Percentiles rank a stretch among this genome's conserved stretches.
Conservation (phyloP, 2,329 filamentous ascomycete species). For the Lachnum nothofagi region DNA sequence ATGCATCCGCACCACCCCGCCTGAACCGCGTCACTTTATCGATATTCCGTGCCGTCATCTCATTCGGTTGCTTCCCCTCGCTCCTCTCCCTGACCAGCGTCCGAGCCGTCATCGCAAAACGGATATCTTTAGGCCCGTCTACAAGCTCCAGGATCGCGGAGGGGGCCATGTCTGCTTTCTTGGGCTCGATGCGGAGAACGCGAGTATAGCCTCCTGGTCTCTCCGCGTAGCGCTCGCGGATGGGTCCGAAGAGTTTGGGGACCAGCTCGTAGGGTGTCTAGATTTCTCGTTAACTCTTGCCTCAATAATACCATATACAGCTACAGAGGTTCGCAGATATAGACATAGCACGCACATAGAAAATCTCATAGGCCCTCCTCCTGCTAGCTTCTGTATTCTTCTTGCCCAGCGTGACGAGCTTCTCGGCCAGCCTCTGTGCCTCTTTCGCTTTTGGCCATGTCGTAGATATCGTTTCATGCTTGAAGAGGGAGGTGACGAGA, state of each 20-base stretch:
- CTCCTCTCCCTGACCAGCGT: conserved; percentile 63
- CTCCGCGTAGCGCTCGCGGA: conserved; percentile 70
- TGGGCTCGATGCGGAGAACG: conserved; percentile 84
- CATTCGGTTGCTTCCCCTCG: conserved; percentile 55
- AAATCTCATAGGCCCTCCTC: conserved; percentile 69
- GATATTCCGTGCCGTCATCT: conserved; percentile 73
- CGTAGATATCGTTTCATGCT: conserved; percentile 88
- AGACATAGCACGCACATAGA: conserved; percentile 63
- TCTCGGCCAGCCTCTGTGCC: conserved; percentile 86
- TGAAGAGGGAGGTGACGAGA: conserved; percentile 88
- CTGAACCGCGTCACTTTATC: conserved; percentile 77
- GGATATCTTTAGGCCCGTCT: conserved; percentile 88
- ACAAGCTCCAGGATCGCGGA: conserved; percentile 92
- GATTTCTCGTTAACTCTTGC: background rate
- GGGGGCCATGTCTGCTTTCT: conserved; percentile 78
- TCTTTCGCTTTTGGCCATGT: conserved; percentile 98
- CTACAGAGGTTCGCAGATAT: background rate
- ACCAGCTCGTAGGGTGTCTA: conserved; percentile 66
- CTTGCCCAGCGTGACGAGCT: conserved; percentile 90
- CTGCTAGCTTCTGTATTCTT: conserved; percentile 79
- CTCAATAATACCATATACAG: background rate
- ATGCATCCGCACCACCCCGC: conserved; percentile 56
- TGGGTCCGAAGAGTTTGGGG: conserved; percentile 81
- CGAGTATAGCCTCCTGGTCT: conserved; percentile 92
- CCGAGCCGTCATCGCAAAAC: conserved; percentile 88